phyloP scores from a whole-genome alignment of 768 basidiomycete genomes.

The Cytidiella melzeri region DNA sequence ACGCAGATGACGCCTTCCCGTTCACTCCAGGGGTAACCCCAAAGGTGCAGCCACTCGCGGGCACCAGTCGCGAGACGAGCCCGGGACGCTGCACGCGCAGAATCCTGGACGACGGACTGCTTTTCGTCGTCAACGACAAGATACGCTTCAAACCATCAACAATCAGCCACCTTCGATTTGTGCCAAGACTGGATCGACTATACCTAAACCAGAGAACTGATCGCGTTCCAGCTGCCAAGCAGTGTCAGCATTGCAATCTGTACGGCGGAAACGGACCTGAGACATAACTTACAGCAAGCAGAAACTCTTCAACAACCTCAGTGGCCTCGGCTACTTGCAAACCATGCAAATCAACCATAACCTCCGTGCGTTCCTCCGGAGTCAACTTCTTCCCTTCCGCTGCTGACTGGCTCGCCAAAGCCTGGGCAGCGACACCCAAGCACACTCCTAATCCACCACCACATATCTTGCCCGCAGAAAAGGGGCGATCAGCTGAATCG shows the following conservation, averaged over 20 bases:
- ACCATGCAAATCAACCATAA: conserved; percentile 85
- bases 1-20: conserved; percentile 86
- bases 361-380: conserved; percentile 87
- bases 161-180: conserved; percentile 1
- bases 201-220: conserved; percentile 81
- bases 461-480: conserved; percentile 60
- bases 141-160: conserved; percentile 47
- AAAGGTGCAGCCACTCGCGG: conserved; percentile 86
- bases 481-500: conserved; percentile 70
- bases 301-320: conserved; percentile 84
- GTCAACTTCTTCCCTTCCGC: conserved; percentile 51
- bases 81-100: conserved; percentile 73
- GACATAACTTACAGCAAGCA: conserved; percentile 64
- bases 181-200: no score
- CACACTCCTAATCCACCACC: conserved; percentile 83
- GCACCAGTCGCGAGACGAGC: conserved; percentile 81
- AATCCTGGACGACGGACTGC: conserved; percentile 89
- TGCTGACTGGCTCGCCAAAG: conserved; percentile 43
- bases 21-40: conserved; percentile 96
- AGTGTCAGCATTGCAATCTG: conserved; percentile 1
- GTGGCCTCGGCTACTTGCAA: conserved; percentile 91
- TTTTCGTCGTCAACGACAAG: conserved; percentile 93
- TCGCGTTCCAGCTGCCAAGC: conserved; percentile 70
- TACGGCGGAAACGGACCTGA: not conserved
- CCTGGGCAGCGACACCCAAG: conserved; percentile 53